Percentiles rank a stretch among this genome's conserved stretches.
Evolutionary conservation across 306 rosid species (phyloP).

Genomic region (Lathyrus oleraceus): DNA sequence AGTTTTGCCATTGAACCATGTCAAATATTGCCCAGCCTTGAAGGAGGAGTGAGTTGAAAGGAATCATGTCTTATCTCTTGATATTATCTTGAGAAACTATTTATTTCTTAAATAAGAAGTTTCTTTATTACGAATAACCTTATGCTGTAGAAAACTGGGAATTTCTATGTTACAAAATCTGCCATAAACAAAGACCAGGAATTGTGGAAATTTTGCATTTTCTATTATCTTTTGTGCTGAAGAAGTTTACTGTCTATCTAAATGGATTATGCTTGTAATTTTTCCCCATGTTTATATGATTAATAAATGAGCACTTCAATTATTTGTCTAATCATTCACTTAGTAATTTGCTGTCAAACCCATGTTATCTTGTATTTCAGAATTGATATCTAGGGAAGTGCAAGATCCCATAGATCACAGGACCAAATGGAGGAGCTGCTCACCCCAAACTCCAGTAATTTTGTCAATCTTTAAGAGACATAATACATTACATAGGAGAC

Average conservation of each 20-base stretch:
- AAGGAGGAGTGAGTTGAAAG: constrained; percentile 15
- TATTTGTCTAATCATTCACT: background rate
- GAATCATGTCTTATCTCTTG: constrained; percentile 19
- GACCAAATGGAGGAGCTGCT: constrained; percentile 73
- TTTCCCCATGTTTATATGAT: constrained; percentile 11
- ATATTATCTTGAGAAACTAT: constrained; percentile 17
- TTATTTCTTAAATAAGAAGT: constrained; percentile 19
- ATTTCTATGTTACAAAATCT: constrained; percentile 8
- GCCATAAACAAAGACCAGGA: constrained; percentile 1
- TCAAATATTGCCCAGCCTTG: constrained; percentile 26
- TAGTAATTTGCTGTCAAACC: constrained; percentile 11
- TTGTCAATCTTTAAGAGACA: constrained; percentile 37
- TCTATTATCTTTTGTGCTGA: constrained; percentile 5
- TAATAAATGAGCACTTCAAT: constrained; percentile 12
- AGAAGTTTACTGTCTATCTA: constrained; percentile 15
- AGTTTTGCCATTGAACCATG: constrained; percentile 25
- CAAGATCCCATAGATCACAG: constrained; percentile 53
- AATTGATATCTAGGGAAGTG: constrained; percentile 43
- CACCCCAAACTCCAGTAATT: constrained; percentile 60
- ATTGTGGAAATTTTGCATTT: constrained; percentile 22
- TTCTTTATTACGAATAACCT: constrained; percentile 14
- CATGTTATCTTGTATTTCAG: constrained; percentile 45
- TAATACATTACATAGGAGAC: constrained; percentile 24
- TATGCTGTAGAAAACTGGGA: constrained; percentile 14
- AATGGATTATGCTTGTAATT: constrained; percentile 20